Base-by-base conservation (phyloP, 2,329 filamentous ascomycete genomes). In the Didymella lethalis region DNA sequence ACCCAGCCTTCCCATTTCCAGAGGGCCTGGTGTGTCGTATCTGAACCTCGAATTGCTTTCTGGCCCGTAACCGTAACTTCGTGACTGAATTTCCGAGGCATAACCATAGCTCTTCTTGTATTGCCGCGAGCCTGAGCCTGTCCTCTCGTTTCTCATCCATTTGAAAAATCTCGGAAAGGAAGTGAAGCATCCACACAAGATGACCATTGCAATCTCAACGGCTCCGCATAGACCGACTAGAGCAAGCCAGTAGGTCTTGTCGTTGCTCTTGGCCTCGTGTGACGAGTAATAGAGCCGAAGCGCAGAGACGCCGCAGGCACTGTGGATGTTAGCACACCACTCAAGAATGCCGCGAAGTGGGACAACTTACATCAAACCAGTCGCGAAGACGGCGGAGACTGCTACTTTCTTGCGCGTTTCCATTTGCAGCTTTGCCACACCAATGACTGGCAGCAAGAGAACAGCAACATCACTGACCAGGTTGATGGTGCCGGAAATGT, bases 391-490 rank as follows among this genome's bases (percentile, higher is more conserved):
- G 26, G 41, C 20, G 12, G 48, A 55, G 38, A 58, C 55, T 12
- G 55, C 26, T n/a, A 14, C 32, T 40, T 56, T 56, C 38, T 56
- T 56, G 20, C 47, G 31, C 31, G n/a, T 38, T 3, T 31, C 46
- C 46, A 56, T 56, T n/a, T 45, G 53, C n/a, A 56, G 31, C 10
- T 25, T 31, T 31, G 31, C 29, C 28, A 50, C 40, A 5, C 53
- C 54, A 4, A 46, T 31, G 0, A 64, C n/a, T 0, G 69, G 64
- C 3, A 73, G 31, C 10, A 67, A 16, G 11, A 73, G 58, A 16
- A 69, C 64, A 3, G 64, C 38, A 20, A 71, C 18, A 36, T 69
- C 68, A 11, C 55, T 57, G 18, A 49, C n/a, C 0, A 55, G 53
- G n/a, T 55, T 55, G 36, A 49, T 43, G 8, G 29, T 18, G 5